Evolutionary conservation across 805 yeast species (phyloP), one percentile per base, ranked within the genome.

Genomic region (Scheffersomyces lignosus): DNA sequence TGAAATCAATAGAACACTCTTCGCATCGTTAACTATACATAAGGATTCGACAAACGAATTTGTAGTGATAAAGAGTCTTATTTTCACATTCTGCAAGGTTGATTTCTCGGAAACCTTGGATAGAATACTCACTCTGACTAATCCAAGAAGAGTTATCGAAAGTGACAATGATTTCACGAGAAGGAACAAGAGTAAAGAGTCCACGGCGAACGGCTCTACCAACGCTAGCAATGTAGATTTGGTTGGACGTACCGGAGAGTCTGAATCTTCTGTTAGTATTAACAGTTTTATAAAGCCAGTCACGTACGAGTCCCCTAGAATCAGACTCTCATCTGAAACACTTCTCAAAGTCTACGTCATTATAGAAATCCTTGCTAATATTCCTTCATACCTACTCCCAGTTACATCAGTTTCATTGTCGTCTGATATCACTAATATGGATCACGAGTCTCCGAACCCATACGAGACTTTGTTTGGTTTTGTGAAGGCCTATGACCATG

Each of bases 341-440:
- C 41, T 54, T 15, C 48, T 56, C 34, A 54, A 52, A 25, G 22
- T 64, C 2, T 57, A 54, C 34, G 43, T 47, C 5, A 44, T 64
- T 7, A 30, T 57, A 20, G 54, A 56, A 2, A 37, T 56, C 2
- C 49, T 64, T 14, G 49, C 60, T 3, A 46, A 47, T 20, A 40
- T 57, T 20, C 67, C 67, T 8, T 27, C 40, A 3, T 33, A 31
- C 12, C 45, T 55, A 16, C 35, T 60, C 12, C 52, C 56, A 0
- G 51, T 41, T 10, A 47, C 48, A 18, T 40, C 48, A 22, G 39
- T 39, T 4, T 35, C 51, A 1, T 33, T 49, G n/a, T 54, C 64
- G 2, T 49, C 55, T 12, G 66, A 62, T 40, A 58, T 61, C 24
- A 56, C 66, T 12, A 54, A 51, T 10, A 33, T 54, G 25, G 31